Percentiles rank a stretch among this genome's conserved stretches.
phyloP scores from a whole-genome alignment of 176 grass and related monocot genomes.

The Paspalum vaginatum region DNA sequence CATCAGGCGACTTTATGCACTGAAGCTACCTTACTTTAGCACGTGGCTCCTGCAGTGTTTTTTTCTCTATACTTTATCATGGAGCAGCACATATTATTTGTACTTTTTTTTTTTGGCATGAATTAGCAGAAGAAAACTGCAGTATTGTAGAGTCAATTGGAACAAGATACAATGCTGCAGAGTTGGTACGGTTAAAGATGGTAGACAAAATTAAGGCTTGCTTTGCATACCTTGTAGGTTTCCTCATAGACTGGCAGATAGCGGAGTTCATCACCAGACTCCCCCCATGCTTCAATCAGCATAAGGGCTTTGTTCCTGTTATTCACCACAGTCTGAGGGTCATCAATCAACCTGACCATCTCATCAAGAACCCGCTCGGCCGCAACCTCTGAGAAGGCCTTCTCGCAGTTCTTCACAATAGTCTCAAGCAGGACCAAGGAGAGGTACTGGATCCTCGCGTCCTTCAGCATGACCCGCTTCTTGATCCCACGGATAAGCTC shows the following conservation, averaged over 20 bases:
- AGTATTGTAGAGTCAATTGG: background rate
- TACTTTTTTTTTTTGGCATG: background rate
- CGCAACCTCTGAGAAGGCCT: constrained; percentile 88
- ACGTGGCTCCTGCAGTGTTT: background rate
- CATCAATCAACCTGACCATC: constrained; percentile 93
- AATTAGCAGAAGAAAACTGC: constrained; percentile 13
- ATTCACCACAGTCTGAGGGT: constrained; percentile 87
- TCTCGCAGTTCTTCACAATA: constrained; percentile 92
- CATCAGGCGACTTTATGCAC: constrained; percentile 15
- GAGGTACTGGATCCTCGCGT: constrained; percentile 77
- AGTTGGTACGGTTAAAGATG: background rate
- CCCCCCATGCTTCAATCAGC: constrained; percentile 85
- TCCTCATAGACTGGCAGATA: constrained; percentile 93
- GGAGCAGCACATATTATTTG: constrained; percentile 14
- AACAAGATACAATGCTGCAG: background rate
- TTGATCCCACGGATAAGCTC: constrained; percentile 87
- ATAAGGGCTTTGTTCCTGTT: constrained; percentile 79
- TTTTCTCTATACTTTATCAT: constrained; percentile 17
- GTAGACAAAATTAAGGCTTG: background rate
- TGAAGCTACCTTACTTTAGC: constrained; percentile 1
- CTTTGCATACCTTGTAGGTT: constrained; percentile 78
- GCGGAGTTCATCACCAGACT: constrained; percentile 82
- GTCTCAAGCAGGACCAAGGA: constrained; percentile 86
- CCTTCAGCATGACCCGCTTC: constrained; percentile 89
- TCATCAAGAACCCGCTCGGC: constrained; percentile 89